Conservation (phyloP, 208 protist species). For the Crithidia brevicula region DNA sequence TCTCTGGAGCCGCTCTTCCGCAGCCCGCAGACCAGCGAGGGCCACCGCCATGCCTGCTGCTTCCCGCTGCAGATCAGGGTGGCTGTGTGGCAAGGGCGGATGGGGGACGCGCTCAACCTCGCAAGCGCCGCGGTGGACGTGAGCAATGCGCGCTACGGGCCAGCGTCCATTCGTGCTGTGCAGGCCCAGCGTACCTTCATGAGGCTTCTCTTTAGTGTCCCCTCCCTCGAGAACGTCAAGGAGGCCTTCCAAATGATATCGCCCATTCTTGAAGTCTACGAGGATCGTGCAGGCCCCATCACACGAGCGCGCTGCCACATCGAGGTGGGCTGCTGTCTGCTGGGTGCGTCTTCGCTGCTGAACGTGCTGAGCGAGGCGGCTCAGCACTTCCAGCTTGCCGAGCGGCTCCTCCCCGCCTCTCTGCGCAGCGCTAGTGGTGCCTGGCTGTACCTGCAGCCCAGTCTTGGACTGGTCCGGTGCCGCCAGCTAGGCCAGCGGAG, state of each 20-base stretch:
- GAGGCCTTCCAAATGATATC: conserved; percentile 43
- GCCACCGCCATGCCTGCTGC: conserved; percentile 68
- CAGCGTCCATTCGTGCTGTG: conserved; percentile 46
- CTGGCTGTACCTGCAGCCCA: conserved; percentile 69
- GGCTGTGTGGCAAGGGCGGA: conserved; percentile 57
- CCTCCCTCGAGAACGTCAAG: conserved; percentile 40
- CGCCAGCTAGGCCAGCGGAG: conserved; percentile 29
- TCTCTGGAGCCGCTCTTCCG: conserved; percentile 54
- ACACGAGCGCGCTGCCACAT: conserved; percentile 67
- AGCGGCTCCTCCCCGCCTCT: conserved; percentile 37
- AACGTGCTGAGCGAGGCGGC: conserved; percentile 43
- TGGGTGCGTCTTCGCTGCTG: conserved; percentile 35
- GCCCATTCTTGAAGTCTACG: conserved; percentile 47
- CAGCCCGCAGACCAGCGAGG: conserved; percentile 47
- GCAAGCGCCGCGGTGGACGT: conserved; percentile 42
- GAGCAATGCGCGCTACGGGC: conserved; percentile 29
- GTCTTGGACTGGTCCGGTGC: conserved; percentile 64
- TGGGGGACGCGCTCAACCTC: conserved; percentile 52
- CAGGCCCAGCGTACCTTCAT: conserved; percentile 39
- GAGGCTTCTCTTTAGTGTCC: conserved; percentile 40
- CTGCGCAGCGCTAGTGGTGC: conserved; percentile 47
- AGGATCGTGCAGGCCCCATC: conserved; percentile 48
- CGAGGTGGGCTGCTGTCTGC: conserved; percentile 74
- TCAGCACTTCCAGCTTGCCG: conserved; percentile 53
- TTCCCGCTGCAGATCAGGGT: conserved; percentile 65